phyloP scores from a whole-genome alignment of 805 yeast species.

The Saccharomycopsis amapae region DNA sequence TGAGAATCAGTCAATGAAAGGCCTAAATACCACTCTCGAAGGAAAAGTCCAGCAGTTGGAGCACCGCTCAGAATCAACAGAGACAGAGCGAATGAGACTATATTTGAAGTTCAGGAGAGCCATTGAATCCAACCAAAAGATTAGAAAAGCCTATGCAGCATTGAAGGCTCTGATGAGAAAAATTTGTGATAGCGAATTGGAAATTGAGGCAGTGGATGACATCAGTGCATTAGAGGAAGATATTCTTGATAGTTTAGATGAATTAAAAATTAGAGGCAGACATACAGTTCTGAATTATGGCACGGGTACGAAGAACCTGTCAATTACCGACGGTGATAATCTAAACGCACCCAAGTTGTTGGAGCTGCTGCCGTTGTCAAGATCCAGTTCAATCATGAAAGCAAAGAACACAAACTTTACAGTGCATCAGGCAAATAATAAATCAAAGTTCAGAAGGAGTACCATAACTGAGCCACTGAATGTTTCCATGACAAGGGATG shows the following conservation, averaged over 20 bases:
- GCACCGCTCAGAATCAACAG: neutral
- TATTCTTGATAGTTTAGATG: neutral
- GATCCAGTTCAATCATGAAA: too few species aligned
- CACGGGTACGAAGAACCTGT: too few species aligned
- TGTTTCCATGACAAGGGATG: neutral
- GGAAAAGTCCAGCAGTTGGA: neutral
- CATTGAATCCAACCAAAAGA: neutral
- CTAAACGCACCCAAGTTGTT: too few species aligned
- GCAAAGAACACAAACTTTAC: neutral
- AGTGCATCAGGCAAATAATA: neutral
- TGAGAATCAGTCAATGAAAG: neutral
- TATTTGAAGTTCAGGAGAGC: neutral
- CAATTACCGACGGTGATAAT: too few species aligned
- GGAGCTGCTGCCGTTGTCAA: too few species aligned
- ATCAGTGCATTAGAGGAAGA: neutral
- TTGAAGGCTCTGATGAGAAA: neutral
- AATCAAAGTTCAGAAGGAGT: neutral
- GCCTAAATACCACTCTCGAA: neutral
- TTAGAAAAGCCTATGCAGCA: neutral
- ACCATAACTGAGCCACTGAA: neutral
- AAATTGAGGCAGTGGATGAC: neutral
- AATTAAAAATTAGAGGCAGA: neutral
- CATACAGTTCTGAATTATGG: too few species aligned
- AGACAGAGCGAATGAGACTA: neutral
- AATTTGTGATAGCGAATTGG: neutral